These are phyloP conservation scores for Santalum album DNA, from an alignment of 164 flowering plant genomes.

Conservation along the genomic window DNA sequence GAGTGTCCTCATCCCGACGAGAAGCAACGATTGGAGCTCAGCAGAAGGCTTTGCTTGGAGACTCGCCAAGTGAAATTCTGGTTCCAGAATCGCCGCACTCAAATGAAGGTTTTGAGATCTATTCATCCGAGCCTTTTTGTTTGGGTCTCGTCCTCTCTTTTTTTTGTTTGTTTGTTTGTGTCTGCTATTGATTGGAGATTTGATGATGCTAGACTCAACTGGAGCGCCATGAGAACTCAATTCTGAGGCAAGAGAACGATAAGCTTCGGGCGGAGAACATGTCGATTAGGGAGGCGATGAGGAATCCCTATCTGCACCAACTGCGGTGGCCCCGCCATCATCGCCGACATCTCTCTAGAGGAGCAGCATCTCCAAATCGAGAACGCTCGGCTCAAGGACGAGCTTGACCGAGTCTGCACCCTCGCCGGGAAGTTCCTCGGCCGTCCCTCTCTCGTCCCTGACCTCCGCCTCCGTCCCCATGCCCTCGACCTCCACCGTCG, in stretches of 20 bases:
- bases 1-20: constrained; percentile 96
- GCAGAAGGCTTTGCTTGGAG: constrained; percentile 65
- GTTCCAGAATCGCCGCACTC: constrained; percentile 96
- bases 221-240: constrained; percentile 70
- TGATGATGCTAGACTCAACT: constrained; percentile 56
- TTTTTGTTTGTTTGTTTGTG: background rate
- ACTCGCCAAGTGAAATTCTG: constrained; percentile 89
- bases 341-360: constrained; percentile 90
- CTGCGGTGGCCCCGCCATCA: constrained; percentile 82
- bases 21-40: constrained; percentile 86
- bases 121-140: background rate
- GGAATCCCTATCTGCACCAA: constrained; percentile 64
- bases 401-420: constrained; percentile 31
- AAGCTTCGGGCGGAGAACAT: constrained; percentile 78
- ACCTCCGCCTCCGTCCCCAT: constrained; percentile 35
- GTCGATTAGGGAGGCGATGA: constrained; percentile 67
- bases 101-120: constrained; percentile 60
- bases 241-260: constrained; percentile 66
- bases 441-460: constrained; percentile 13
- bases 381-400: constrained; percentile 69
- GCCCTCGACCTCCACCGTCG: constrained; percentile 42
- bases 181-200: too few relatives aligned
- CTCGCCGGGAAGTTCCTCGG: constrained; percentile 29
- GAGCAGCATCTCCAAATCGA: constrained; percentile 85
- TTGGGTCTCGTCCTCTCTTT: background rate